Conservation (phyloP, 257 asterid genomes). For the Galeopsis tetrahit region DNA sequence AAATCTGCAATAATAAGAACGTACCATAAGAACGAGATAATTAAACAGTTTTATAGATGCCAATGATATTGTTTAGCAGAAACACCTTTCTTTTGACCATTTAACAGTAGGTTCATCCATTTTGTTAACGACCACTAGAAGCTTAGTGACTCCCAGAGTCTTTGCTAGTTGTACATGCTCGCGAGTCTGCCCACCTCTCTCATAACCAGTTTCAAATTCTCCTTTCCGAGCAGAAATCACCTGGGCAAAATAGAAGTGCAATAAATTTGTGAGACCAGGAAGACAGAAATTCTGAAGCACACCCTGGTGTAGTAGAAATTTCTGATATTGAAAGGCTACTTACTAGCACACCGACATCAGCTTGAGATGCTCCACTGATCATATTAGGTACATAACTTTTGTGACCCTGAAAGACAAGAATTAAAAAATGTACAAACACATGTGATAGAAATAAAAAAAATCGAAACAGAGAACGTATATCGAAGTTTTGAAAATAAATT, state of each 20-base stretch:
- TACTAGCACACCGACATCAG: constrained; percentile 94
- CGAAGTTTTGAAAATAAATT: neutral
- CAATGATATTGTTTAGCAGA: neutral
- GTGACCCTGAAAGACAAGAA: constrained; percentile 67
- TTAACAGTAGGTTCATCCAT: constrained; percentile 98
- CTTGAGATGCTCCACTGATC: constrained; percentile 99
- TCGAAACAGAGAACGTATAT: neutral
- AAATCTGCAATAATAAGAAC: constrained; percentile 57
- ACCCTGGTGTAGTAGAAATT: constrained; percentile 3
- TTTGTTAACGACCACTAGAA: constrained; percentile 91
- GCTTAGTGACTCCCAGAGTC: constrained; percentile 91
- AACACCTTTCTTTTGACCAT: constrained; percentile 98
- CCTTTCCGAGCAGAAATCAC: constrained; percentile 97
- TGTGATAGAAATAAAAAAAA: neutral
- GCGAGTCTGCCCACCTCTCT: constrained; percentile 99
- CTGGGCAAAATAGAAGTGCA: constrained; percentile 39
- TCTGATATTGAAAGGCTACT: constrained; percentile 24
- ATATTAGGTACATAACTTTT: constrained; percentile 97
- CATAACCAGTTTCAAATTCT: constrained; percentile 97
- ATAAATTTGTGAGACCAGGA: neutral
- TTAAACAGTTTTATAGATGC: constrained; percentile 18
- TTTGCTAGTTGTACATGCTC: constrained; percentile 98
- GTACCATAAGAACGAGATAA: constrained; percentile 20
- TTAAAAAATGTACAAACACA: neutral
- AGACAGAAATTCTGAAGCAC: constrained; percentile 1